phyloP scores from a whole-genome alignment of 495 filamentous ascomycete genomes.

The Ramalina peruviana region DNA sequence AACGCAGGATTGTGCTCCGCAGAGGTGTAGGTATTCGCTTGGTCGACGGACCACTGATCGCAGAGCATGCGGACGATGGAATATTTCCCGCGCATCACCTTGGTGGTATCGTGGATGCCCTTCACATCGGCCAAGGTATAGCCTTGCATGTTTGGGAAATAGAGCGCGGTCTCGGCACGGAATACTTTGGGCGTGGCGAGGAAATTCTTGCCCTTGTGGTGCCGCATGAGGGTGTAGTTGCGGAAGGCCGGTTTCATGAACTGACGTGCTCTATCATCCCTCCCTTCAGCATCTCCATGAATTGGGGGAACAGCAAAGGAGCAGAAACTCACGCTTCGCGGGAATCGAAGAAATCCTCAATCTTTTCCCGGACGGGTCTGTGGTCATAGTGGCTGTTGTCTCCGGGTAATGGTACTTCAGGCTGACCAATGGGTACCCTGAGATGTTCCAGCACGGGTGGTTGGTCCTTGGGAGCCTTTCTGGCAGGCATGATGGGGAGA shows the following conservation, averaged over 20 bases:
- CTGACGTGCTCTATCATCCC: conserved; percentile 19
- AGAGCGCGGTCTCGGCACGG: conserved; percentile 59
- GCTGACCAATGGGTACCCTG: conserved; percentile 66
- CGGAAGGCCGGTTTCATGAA: conserved; percentile 79
- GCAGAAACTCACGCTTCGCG: conserved; percentile 52
- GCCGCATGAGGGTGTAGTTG: conserved; percentile 73
- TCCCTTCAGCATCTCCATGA: not conserved
- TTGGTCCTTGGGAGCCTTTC: conserved; percentile 20
- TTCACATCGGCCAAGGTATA: conserved; percentile 47
- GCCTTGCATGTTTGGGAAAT: conserved; percentile 85
- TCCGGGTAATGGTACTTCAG: conserved; percentile 52
- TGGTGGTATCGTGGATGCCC: conserved; percentile 49
- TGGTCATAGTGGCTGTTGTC: conserved; percentile 68
- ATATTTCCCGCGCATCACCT: conserved; percentile 51
- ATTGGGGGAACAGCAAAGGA: not conserved
- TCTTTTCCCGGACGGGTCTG: conserved; percentile 49
- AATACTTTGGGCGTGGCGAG: conserved; percentile 64
- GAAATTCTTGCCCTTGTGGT: conserved; percentile 81
- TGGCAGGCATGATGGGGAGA: conserved; percentile 1
- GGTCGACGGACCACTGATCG: conserved; percentile 69
- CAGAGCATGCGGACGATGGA: conserved; percentile 70
- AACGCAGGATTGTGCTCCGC: conserved; percentile 51
- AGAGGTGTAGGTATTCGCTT: conserved; percentile 57
- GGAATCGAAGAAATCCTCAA: conserved; percentile 72
- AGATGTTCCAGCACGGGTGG: conserved; percentile 56